A percentile compares a stretch with the other conserved stretches of the same genome.
phyloP scores from a whole-genome alignment of 2,329 filamentous ascomycete genomes.

The Elsinoe fawcettii region DNA sequence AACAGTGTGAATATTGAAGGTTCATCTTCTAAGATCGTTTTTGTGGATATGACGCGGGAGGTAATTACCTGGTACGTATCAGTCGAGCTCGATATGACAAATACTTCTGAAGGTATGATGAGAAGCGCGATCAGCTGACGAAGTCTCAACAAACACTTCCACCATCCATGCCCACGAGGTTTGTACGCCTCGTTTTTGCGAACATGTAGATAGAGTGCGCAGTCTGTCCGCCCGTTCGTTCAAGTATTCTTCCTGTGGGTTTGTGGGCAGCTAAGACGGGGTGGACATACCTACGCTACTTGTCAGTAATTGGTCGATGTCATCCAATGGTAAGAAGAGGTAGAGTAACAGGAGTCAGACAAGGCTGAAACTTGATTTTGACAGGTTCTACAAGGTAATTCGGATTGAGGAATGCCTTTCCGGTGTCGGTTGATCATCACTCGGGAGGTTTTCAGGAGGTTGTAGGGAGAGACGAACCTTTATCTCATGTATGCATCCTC shows the following conservation, averaged over 20 bases:
- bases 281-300: conserved; percentile 16
- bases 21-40: conserved; percentile 51
- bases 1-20: conserved; percentile 62
- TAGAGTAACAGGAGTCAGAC: conserved; percentile 43
- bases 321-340: conserved; percentile 1
- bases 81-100: conserved; percentile 19
- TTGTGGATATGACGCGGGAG: background rate
- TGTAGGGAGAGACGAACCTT: conserved; percentile 14
- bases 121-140: conserved; percentile 50
- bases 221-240: conserved; percentile 65
- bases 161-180: conserved; percentile 48
- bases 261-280: background rate
- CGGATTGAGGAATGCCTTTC: conserved; percentile 61
- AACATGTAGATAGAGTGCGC: conserved; percentile 44
- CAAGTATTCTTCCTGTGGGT: conserved; percentile 51
- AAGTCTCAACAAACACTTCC: conserved; percentile 60
- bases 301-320: conserved; percentile 13
- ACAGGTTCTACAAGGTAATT: conserved; percentile 58
- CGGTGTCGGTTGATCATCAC: conserved; percentile 55
- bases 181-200: conserved; percentile 55
- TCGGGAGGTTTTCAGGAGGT: background rate
- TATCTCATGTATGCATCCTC: background rate
- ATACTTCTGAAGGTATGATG: conserved; percentile 9
- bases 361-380: conserved; percentile 59
- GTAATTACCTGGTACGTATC: conserved; percentile 19